Conservation (phyloP, 441 rosid species). For the Raphanus hybrid region DNA sequence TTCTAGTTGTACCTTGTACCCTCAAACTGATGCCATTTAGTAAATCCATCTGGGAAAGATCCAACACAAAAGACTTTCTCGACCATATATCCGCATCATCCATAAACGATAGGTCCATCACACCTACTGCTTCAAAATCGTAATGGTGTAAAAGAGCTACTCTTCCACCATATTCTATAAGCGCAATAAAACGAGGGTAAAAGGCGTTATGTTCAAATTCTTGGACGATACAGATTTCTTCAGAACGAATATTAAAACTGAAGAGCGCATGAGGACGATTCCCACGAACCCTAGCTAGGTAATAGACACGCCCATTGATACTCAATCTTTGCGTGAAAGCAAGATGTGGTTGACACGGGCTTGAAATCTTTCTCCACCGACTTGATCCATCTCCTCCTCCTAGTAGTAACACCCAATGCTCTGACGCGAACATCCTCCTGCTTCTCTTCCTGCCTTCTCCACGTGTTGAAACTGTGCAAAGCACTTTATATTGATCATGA, state of each 20-base stretch:
- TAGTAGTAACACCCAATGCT: neutral
- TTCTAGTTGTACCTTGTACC: constrained; percentile 10
- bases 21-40: neutral
- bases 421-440: neutral
- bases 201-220: neutral
- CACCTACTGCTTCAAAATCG: neutral
- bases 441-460: neutral
- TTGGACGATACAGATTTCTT: neutral
- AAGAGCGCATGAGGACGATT: neutral
- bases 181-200: neutral
- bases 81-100: constrained; percentile 4
- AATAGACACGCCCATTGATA: neutral
- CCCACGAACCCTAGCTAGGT: neutral
- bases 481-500: neutral
- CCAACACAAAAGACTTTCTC: neutral
- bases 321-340: neutral
- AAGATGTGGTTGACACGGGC: neutral
- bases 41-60: constrained; percentile 1
- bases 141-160: neutral
- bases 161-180: neutral
- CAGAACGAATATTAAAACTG: neutral
- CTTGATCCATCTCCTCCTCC: constrained; percentile 1
- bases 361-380: neutral
- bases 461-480: neutral
- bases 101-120: neutral